Evolutionary conservation across 306 rosid species (phyloP), one percentile per base, ranked within the genome.

Genomic region (Medicago ruthenica): DNA sequence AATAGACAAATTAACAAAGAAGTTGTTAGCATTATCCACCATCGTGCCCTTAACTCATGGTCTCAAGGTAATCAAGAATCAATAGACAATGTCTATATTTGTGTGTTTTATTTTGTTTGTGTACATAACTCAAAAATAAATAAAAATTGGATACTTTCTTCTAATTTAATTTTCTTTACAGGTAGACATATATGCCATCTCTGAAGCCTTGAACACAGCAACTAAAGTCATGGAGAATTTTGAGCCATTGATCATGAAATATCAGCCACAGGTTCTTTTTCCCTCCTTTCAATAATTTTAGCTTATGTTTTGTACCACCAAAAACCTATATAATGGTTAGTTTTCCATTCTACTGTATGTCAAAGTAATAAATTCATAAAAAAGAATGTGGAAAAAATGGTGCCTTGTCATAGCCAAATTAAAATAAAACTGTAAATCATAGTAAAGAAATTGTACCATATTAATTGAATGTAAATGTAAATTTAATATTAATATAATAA

Each of bases 51-150:
- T 86, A 34, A 51, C 82, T 11, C 74, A 81, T n/a, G 85, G 78
- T 61, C 71, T 91, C 9, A 85, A 90, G 97, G 97, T 67, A 60
- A 27, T n/a, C n/a, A n/a, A n/a, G n/a, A n/a, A n/a, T n/a, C n/a
- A n/a, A n/a, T n/a, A n/a, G n/a, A n/a, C 27, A 24, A 24, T 24
- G 27, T 24, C 27, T 27, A 27, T 27, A 27, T 27, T 27, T 27
- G 31, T 27, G 31, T 27, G 27, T 24, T 24, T 24, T 24, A 24
- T 24, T 24, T 24, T 24, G 27, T 24, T 24, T 24, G 27, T 2
- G 2, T 24, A 27, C 31, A 27, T 27, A 27, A 27, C 31, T 27
- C 31, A 27, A 3, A 27, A 27, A 27, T 3, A 27, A 24, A 0
- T 1, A 24, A 27, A 27, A 3, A 27, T 3, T 27, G 31, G 31